Evolutionary conservation across 2,329 filamentous ascomycete genomes (phyloP).

Genomic region (Davidsoniella australis): DNA sequence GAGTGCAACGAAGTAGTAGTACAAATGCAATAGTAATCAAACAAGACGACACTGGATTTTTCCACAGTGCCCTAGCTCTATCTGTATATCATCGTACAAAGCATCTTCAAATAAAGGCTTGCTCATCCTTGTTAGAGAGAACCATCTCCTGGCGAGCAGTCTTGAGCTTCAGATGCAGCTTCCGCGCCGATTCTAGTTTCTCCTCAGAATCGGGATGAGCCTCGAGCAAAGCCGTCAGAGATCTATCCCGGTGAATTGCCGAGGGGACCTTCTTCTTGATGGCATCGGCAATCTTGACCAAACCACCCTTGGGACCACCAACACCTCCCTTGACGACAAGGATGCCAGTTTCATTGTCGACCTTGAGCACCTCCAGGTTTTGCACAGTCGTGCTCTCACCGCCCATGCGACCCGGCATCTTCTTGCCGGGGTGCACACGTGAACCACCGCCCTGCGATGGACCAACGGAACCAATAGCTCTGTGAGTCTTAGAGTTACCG

Average conservation of each 20-base stretch:
- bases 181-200: slow-evolving; percentile 31
- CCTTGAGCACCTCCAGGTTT: slow-evolving; percentile 76
- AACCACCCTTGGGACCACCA: slow-evolving; percentile 70
- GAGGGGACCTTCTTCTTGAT: slow-evolving; percentile 59
- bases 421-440: slow-evolving; percentile 86
- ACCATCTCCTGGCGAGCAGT: slow-evolving; percentile 22
- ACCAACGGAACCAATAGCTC: slow-evolving; percentile 78
- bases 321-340: slow-evolving; percentile 77
- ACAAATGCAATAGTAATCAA: slow-evolving; percentile 10
- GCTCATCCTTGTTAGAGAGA: slow-evolving; percentile 16
- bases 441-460: slow-evolving; percentile 84
- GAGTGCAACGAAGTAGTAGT: slow-evolving; percentile 5
- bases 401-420: slow-evolving; percentile 95
- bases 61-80: too few species aligned
- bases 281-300: slow-evolving; percentile 77
- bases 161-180: slow-evolving; percentile 37
- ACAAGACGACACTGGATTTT: background rate
- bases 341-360: slow-evolving; percentile 73
- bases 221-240: slow-evolving; percentile 17
- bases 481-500: slow-evolving; percentile 88
- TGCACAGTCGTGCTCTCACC: slow-evolving; percentile 75
- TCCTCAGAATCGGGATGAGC: slow-evolving; percentile 29
- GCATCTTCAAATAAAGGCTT: slow-evolving; percentile 11
- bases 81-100: background rate
- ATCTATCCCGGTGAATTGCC: slow-evolving; percentile 21